These are phyloP conservation scores for Cladosporium sp. DNA, from an alignment of 2,329 filamentous ascomycete genomes.

Conservation along the genomic window DNA sequence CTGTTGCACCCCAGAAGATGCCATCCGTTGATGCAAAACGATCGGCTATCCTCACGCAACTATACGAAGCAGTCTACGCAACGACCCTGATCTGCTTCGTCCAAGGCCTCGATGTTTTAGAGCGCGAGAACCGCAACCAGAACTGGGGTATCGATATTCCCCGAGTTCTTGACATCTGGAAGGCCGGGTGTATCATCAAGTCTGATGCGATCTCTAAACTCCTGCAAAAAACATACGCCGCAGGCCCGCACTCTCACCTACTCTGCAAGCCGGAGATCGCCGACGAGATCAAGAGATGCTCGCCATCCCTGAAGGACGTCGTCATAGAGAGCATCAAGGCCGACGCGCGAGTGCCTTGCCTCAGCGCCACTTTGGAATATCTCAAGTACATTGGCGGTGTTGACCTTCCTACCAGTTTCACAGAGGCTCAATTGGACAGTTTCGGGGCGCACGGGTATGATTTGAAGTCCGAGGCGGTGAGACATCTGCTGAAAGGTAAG, in stretches of 20 bases:
- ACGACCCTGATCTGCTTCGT: constrained; percentile 51
- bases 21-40: constrained; percentile 26
- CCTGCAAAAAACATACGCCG: constrained; percentile 34
- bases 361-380: constrained; percentile 55
- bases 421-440: constrained; percentile 58
- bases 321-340: constrained; percentile 44
- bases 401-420: constrained; percentile 54
- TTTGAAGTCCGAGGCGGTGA: constrained; percentile 42
- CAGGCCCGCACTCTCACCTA: not conserved
- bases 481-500: constrained; percentile 41
- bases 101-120: constrained; percentile 56
- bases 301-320: constrained; percentile 45
- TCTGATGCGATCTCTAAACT: constrained; percentile 52
- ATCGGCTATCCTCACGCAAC: constrained; percentile 41
- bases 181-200: constrained; percentile 58
- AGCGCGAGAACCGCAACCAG: constrained; percentile 47
- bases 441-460: constrained; percentile 58
- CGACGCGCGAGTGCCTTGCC: constrained; percentile 50
- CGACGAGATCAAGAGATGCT: constrained; percentile 43
- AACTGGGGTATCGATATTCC: constrained; percentile 45
- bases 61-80: constrained; percentile 50
- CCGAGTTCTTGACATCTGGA: constrained; percentile 49
- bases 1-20: constrained; percentile 34
- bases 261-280: constrained; percentile 35
- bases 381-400: constrained; percentile 52